phyloP scores from a whole-genome alignment of 805 yeast genomes.

The Sungouiozyma intestinalis region DNA sequence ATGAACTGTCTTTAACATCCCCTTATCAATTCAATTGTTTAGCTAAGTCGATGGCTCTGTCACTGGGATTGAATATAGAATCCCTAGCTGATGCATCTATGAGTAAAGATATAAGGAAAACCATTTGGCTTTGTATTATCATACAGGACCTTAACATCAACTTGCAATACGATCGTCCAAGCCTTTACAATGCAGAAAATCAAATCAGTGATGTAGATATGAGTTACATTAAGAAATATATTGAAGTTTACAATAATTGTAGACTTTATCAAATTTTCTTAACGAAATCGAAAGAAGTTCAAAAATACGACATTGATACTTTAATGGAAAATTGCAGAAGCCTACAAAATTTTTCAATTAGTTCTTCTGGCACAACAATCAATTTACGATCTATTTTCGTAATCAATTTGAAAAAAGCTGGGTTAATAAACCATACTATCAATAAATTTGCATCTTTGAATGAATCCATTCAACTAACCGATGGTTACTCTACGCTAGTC shows the following conservation, averaged over 20 bases:
- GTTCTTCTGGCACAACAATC: background rate
- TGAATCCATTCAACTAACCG: background rate
- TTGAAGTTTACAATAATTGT: background rate
- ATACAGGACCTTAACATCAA: conserved; percentile 56
- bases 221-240: background rate
- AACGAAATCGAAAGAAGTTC: background rate
- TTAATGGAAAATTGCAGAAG: background rate
- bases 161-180: conserved; percentile 20
- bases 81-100: background rate
- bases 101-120: conserved; percentile 36
- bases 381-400: background rate
- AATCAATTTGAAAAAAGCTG: background rate
- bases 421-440: background rate
- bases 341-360: background rate
- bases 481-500: conserved; percentile 1
- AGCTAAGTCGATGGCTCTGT: conserved; percentile 56
- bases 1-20: conserved; percentile 31
- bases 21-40: conserved; percentile 54
- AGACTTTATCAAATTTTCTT: conserved; percentile 1
- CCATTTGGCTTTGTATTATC: conserved; percentile 62
- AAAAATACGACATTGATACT: background rate
- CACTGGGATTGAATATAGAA: conserved; percentile 39
- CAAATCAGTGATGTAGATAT: background rate
- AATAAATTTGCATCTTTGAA: conserved; percentile 3
- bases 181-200: conserved; percentile 2